Conservation (phyloP, 2,329 filamentous ascomycete genomes). For the Penicillium sp. region DNA sequence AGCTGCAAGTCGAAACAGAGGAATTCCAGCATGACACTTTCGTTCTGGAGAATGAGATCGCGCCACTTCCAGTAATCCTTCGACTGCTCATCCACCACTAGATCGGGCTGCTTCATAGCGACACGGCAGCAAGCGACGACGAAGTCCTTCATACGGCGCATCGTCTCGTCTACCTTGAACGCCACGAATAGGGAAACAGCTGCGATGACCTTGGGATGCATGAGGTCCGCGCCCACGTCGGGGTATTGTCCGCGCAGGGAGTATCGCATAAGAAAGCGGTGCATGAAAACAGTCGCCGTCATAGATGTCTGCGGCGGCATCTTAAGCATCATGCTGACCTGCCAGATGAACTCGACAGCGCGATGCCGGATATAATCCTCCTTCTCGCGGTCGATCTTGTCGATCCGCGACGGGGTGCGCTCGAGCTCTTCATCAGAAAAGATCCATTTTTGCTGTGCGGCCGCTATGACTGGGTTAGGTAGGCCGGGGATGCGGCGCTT, state of each 20-base stretch:
- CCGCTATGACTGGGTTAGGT: constrained; percentile 55
- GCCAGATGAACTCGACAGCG: constrained; percentile 94
- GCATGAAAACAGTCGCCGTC: constrained; percentile 92
- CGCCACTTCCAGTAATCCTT: constrained; percentile 99
- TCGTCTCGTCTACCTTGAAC: constrained; percentile 97
- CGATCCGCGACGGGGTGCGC: constrained; percentile 80
- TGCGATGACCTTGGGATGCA: constrained; percentile 92
- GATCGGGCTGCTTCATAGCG: constrained; percentile 88
- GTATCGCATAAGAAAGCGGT: constrained; percentile 91
- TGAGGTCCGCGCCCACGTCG: constrained; percentile 61
- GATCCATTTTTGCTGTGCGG: constrained; percentile 76
- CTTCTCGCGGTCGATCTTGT: constrained; percentile 75
- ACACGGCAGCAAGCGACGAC: constrained; percentile 93
- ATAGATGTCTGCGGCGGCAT: constrained; percentile 66
- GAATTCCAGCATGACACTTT: constrained; percentile 88
- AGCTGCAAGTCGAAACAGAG: constrained; percentile 93
- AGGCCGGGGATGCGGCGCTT: constrained; percentile 41
- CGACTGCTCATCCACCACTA: constrained; percentile 92
- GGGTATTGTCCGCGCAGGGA: constrained; percentile 72
- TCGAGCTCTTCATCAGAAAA: constrained; percentile 82
- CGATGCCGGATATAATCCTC: constrained; percentile 83
- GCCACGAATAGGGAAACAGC: constrained; percentile 91
- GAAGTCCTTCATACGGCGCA: constrained; percentile 90
- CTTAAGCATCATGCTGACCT: constrained; percentile 67
- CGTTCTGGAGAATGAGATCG: constrained; percentile 88